Evolutionary conservation across 768 basidiomycete genomes (phyloP).

Genomic region (Chiua virens): DNA sequence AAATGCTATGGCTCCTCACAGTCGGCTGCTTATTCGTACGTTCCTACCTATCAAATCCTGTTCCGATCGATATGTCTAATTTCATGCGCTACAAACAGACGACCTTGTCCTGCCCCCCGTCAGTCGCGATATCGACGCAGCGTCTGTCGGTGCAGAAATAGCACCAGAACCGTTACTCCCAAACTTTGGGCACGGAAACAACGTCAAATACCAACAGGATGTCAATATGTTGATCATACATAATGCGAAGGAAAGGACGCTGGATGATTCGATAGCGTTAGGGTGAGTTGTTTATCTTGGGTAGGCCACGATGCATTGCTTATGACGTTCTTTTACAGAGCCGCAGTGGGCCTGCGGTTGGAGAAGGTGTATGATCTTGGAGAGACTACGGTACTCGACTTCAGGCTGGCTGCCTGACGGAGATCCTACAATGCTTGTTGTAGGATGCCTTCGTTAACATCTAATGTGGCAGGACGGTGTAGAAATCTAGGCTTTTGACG

Average conservation of each 20-base stretch:
- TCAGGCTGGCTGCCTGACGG: conserved; percentile 15
- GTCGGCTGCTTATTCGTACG: conserved; percentile 35
- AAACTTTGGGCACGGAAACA: conserved; percentile 45
- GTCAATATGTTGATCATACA: conserved; percentile 44
- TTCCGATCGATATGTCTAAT: neutral
- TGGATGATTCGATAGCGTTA: conserved; percentile 40
- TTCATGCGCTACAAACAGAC: conserved; percentile 8
- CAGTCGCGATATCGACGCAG: conserved; percentile 1
- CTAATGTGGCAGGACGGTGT: too few species aligned
- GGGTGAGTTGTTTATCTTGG: conserved; percentile 17
- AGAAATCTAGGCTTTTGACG: too few species aligned
- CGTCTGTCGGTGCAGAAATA: conserved; percentile 16
- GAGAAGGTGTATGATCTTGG: conserved; percentile 29
- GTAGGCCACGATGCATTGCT: neutral
- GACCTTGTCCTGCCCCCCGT: conserved; percentile 21
- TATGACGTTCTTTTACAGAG: conserved; percentile 5
- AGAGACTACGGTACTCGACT: conserved; percentile 26
- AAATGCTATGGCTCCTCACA: conserved; percentile 28
- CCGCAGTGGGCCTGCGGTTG: conserved; percentile 18
- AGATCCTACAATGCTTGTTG: too few species aligned
- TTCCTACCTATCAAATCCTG: neutral
- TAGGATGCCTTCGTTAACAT: too few species aligned
- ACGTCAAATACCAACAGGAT: conserved; percentile 44
- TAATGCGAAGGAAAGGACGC: conserved; percentile 44
- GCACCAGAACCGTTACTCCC: conserved; percentile 48